These are phyloP conservation scores for Beauveria caledonica DNA, from an alignment of 2,329 filamentous ascomycete species.

Conservation along the genomic window DNA sequence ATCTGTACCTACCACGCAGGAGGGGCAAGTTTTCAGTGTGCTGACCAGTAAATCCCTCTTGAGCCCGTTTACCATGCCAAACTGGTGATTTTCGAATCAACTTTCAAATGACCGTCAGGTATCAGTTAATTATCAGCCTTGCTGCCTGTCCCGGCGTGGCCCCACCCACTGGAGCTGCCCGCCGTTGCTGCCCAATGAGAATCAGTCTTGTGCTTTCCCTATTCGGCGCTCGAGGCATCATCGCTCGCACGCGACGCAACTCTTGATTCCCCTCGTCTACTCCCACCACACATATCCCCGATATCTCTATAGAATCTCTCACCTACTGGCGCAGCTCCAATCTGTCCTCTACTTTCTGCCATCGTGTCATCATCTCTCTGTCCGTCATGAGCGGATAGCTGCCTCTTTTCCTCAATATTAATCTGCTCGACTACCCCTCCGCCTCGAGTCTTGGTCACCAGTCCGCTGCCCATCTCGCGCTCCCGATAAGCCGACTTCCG, in stretches of 20 bases:
- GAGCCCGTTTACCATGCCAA: too few species aligned
- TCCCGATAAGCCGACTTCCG: neutral
- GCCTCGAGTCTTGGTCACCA: neutral
- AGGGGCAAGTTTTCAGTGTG: too few species aligned
- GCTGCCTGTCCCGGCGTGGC: neutral
- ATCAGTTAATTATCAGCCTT: too few species aligned
- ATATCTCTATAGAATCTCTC: neutral
- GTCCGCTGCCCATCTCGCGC: conserved; percentile 4
- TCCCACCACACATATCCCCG: neutral
- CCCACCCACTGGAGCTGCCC: neutral
- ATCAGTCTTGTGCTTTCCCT: neutral
- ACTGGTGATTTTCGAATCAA: too few species aligned
- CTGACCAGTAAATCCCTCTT: too few species aligned
- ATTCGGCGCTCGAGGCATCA: conserved; percentile 5
- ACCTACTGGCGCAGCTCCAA: neutral
- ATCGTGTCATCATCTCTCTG: neutral
- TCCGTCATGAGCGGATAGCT: conserved; percentile 1
- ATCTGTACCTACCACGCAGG: too few species aligned
- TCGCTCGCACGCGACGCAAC: neutral
- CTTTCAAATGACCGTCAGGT: too few species aligned
- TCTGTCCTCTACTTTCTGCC: neutral
- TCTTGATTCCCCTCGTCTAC: conserved; percentile 2
- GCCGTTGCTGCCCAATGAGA: neutral
- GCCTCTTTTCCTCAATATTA: neutral
- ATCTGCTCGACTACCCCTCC: neutral